Conservation (phyloP, 2,329 filamentous ascomycete genomes). For the Colletotrichum tropicale region DNA sequence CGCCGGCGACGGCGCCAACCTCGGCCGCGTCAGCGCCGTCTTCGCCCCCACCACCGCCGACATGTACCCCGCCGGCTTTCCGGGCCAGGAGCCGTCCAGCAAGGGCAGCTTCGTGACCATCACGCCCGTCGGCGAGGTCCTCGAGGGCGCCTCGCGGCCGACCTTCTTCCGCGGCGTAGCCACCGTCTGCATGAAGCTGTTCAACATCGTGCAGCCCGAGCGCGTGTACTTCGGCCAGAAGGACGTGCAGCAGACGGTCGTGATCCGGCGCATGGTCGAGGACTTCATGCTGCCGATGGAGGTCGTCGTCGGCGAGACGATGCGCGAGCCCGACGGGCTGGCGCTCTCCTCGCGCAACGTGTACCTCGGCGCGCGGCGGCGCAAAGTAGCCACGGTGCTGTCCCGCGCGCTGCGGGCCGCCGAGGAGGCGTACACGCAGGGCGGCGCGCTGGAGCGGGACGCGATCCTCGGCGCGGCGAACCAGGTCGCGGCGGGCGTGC, state of each 20-base stretch:
- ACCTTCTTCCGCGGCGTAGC: slow-evolving; percentile 97
- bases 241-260: slow-evolving; percentile 93
- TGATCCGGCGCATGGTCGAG: slow-evolving; percentile 84
- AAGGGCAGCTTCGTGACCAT: slow-evolving; percentile 91
- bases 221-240: slow-evolving; percentile 94
- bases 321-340: slow-evolving; percentile 79
- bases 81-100: slow-evolving; percentile 72
- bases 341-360: slow-evolving; percentile 94
- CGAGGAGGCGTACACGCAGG: slow-evolving; percentile 64
- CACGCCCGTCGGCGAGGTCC: slow-evolving; percentile 78
- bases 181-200: slow-evolving; percentile 88
- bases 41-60: slow-evolving; percentile 83
- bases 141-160: slow-evolving; percentile 85
- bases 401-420: slow-evolving; percentile 72
- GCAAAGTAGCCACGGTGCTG: slow-evolving; percentile 75
- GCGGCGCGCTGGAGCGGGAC: slow-evolving; percentile 55
- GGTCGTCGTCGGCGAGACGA: slow-evolving; percentile 76
- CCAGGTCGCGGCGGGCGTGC: slow-evolving; percentile 57
- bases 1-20: slow-evolving; percentile 59
- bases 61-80: slow-evolving; percentile 88
- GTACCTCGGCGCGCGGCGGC: slow-evolving; percentile 80
- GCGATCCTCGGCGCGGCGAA: slow-evolving; percentile 77
- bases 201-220: slow-evolving; percentile 62
- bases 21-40: slow-evolving; percentile 78
- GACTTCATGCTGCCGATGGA: slow-evolving; percentile 84